These are phyloP conservation scores for Penstemon davidsonii DNA, from an alignment of 257 asterid species.

Conservation along the genomic window DNA sequence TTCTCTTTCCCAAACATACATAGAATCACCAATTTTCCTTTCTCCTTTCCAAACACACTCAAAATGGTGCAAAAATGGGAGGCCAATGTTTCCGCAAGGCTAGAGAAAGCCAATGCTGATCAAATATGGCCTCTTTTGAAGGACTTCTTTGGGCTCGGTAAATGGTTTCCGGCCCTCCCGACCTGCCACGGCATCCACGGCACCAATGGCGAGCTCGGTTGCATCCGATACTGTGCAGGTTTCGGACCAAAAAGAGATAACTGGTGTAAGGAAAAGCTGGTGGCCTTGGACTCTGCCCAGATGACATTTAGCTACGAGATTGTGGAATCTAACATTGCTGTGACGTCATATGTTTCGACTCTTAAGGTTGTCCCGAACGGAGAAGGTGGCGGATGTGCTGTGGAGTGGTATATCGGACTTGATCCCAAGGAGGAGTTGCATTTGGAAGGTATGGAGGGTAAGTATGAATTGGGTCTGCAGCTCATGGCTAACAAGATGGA, in stretches of 20 bases:
- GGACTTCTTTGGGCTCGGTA: conserved; percentile 68
- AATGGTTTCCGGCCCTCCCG: conserved; percentile 70
- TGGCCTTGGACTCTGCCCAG: conserved; percentile 33
- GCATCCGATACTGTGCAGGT: conserved; percentile 66
- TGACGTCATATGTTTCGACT: conserved; percentile 53
- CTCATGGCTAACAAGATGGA: conserved; percentile 66
- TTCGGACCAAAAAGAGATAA: conserved; percentile 36
- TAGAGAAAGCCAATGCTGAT: conserved; percentile 44
- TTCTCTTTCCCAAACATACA: too few relatives aligned
- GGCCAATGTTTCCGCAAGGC: conserved; percentile 42
- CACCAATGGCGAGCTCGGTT: conserved; percentile 60
- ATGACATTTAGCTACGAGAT: conserved; percentile 57
- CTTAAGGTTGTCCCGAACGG: conserved; percentile 36
- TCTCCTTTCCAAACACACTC: not conserved
- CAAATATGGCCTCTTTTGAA: conserved; percentile 65
- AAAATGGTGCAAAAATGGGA: conserved; percentile 47
- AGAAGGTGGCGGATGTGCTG: conserved; percentile 26
- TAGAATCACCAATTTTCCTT: too few relatives aligned
- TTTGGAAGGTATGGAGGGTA: conserved; percentile 51
- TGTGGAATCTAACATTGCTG: conserved; percentile 59
- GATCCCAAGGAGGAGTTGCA: conserved; percentile 62
- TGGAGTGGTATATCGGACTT: conserved; percentile 65
- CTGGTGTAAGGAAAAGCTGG: conserved; percentile 58
- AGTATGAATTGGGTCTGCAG: conserved; percentile 46
- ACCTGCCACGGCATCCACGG: conserved; percentile 60